Percentiles rank a stretch among this genome's conserved stretches.
phyloP scores from a whole-genome alignment of 208 protist species.

The Leishmania arabica region DNA sequence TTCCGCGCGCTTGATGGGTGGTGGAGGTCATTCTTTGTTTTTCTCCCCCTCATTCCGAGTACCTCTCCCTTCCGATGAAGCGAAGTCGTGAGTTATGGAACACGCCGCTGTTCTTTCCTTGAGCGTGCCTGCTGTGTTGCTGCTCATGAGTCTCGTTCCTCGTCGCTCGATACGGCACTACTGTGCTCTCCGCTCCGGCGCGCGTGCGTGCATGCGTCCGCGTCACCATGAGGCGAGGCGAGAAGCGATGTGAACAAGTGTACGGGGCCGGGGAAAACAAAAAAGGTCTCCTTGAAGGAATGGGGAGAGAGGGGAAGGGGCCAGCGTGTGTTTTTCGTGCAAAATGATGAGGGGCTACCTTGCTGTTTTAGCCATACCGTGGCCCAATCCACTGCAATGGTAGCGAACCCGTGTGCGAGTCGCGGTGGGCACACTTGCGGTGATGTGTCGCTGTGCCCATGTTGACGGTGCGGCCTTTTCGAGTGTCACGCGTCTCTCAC shows the following conservation, averaged over 20 bases:
- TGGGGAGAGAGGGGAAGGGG: neutral
- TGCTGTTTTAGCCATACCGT: neutral
- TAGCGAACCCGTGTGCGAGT: neutral
- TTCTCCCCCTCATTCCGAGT: too few relatives aligned
- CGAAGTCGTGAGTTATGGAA: too few relatives aligned
- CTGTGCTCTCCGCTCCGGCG: too few relatives aligned
- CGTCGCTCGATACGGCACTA: too few relatives aligned
- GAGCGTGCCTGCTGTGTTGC: too few relatives aligned
- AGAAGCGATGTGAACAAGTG: neutral
- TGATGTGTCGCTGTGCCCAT: neutral
- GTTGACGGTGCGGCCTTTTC: neutral
- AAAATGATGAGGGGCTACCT: neutral
- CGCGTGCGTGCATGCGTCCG: too few relatives aligned
- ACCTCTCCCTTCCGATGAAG: too few relatives aligned
- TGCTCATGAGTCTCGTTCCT: too few relatives aligned
- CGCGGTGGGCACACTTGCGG: neutral
- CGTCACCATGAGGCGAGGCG: neutral
- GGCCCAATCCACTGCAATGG: neutral
- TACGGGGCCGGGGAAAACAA: neutral
- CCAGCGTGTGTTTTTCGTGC: neutral
- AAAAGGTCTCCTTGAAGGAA: neutral
- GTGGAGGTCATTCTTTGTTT: too few relatives aligned
- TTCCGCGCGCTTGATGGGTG: too few relatives aligned
- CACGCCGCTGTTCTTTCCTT: too few relatives aligned
- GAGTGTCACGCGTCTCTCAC: neutral